phyloP scores from a whole-genome alignment of 176 grass and related monocot species.

The Themeda triandra region DNA sequence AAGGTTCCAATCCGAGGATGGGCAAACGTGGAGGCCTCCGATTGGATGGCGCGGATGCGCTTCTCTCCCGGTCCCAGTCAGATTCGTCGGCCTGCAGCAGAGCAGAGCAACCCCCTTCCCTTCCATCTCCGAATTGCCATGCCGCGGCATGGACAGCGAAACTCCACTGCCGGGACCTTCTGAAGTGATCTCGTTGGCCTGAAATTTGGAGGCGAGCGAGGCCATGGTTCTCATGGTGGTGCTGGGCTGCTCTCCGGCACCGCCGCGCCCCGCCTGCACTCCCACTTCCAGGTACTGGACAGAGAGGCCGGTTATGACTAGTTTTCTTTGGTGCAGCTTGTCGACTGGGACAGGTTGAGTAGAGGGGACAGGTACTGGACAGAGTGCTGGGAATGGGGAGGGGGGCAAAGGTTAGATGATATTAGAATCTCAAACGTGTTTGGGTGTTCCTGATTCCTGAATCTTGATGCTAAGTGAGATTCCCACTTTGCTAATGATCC shows the following conservation, averaged over 20 bases:
- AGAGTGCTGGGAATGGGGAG: background rate
- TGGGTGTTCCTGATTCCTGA: background rate
- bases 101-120: background rate
- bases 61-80: background rate
- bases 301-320: background rate
- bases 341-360: background rate
- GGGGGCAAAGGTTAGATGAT: background rate
- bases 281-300: conserved; percentile 7
- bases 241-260: background rate
- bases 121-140: background rate
- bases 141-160: background rate
- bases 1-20: background rate
- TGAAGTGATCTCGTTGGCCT: background rate
- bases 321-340: background rate
- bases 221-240: conserved; percentile 13
- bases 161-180: background rate
- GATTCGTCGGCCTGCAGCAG: background rate
- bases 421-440: background rate
- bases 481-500: background rate
- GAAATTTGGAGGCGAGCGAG: background rate
- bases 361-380: too few species aligned
- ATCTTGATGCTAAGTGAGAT: background rate
- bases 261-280: background rate
- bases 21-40: background rate
- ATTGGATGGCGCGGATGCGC: conserved; percentile 21